phyloP scores from a whole-genome alignment of 179 eudicot genomes.

The Silene vulgaris region DNA sequence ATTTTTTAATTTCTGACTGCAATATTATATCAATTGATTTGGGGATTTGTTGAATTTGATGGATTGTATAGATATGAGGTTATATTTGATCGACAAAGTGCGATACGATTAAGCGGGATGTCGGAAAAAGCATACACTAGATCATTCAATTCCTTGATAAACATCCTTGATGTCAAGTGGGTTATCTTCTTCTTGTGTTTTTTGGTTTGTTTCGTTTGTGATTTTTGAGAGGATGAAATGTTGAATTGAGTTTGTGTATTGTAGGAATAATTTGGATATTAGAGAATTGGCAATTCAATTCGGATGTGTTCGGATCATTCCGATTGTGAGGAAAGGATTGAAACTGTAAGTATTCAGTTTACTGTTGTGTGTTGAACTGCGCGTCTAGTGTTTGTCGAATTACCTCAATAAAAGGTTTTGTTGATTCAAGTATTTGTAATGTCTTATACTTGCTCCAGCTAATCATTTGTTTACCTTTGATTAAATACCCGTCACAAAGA shows the following conservation, averaged over 20 bases:
- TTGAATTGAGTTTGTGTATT: slow-evolving; percentile 10
- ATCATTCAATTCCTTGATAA: slow-evolving; percentile 74
- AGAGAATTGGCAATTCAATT: slow-evolving; percentile 83
- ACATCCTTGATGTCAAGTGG: slow-evolving; percentile 80
- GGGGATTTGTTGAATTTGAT: neutral
- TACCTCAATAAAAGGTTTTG: slow-evolving; percentile 20
- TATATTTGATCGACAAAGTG: slow-evolving; percentile 58
- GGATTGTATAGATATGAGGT: slow-evolving; percentile 55
- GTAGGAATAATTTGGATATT: slow-evolving; percentile 77
- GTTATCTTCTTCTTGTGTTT: slow-evolving; percentile 20
- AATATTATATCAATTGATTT: neutral
- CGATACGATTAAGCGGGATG: slow-evolving; percentile 74
- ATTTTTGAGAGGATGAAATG: neutral
- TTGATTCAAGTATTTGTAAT: neutral
- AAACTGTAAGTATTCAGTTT: slow-evolving; percentile 47
- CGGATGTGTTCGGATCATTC: slow-evolving; percentile 87
- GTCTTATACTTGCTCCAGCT: neutral
- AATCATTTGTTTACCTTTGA: too few species aligned
- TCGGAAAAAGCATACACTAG: slow-evolving; percentile 84
- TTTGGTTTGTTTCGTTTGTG: slow-evolving; percentile 7
- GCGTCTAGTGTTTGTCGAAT: slow-evolving; percentile 27
- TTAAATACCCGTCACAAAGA: too few species aligned
- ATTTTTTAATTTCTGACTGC: neutral
- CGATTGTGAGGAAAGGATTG: slow-evolving; percentile 69
- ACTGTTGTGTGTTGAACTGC: slow-evolving; percentile 6